Base-by-base conservation (phyloP, 2,329 filamentous ascomycete genomes). In the Ophiostoma sp. region DNA sequence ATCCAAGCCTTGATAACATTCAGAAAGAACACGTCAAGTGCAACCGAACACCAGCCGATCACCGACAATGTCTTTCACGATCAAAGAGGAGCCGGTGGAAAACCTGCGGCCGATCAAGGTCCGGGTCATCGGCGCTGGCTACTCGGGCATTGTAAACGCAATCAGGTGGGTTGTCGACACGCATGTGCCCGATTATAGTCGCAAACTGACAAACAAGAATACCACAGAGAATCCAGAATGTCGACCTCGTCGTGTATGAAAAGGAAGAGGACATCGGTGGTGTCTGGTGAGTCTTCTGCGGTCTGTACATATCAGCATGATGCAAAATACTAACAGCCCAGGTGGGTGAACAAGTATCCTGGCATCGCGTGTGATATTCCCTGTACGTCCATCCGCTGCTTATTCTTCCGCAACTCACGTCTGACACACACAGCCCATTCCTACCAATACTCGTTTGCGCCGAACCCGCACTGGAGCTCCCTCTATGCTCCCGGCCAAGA, bases 371-470 rank as follows among this genome's bases (percentile, higher is more conserved):
- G 77, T 60, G 77, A 78, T 66, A 76, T 79, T 58, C 77, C 77
- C 4, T 77, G 76, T 78, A 73, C 72, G 76, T 12, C 2, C 14
- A 16, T 12, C 5, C 14, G 36, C 41, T 40, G 5, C 47, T 41
- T 9, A 14, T 18, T 72, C 16, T 11, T n/a, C 12, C 2, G 38
- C 40, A 16, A 12, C 18, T 14, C 27, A 9, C n/a, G n/a, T 7
- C 52, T 41, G 14, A 40, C 16, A 11, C 27, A 2, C 14, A 1
- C 58, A 75, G 78, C 81, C 6, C 83, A 85, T 71, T 84, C 83
- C 7, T 86, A 86, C 72, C 83, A 84, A 70, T 85, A 84, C 72
- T 79, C 82, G 0, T 85, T 83, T 74, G 81, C 83, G 40, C 83
- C 84, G 0, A 86, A 86, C 67, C 81, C 83, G 3, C 73, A 82